Evolutionary conservation across 1,284 basidiomycete species (phyloP), one percentile per base, ranked within the genome.

Genomic region (Ceratobasidium sp.): DNA sequence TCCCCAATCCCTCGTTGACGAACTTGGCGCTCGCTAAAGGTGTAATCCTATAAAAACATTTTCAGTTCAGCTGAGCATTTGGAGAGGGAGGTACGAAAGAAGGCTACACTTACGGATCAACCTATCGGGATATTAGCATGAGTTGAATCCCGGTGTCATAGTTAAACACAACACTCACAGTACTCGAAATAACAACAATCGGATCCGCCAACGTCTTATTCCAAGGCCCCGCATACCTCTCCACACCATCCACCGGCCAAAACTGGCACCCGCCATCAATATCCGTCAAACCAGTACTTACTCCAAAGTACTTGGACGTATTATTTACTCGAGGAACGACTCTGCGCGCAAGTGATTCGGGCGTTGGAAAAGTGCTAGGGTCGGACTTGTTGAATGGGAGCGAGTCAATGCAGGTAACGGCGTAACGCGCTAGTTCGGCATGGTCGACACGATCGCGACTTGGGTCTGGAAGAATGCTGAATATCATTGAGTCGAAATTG

Each of bases 311-410:
- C 2, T 8, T 16, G 20, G 73, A 48, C 20, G 77, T 30, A 14
- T 66, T 46, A 20, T 75, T 66, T 18, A 77, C 50, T 27, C 74
- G 46, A 12, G 35, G 38, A 18, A 73, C 6, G n/a, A 68, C 77
- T 30, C 67, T 46, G 18, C 77, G 59, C 78, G 0, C 85, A 84
- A 0, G 85, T 83, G 48, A 68, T 60, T 70, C 41, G 20, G 55
- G 66, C 18, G 68, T 62, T n/a, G n/a, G n/a, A n/a, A n/a, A n/a
- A 33, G 52, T 59, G 46, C n/a, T 46, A 27, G 33, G 41, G 35
- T 18, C 33, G 16, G 73, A 33, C 27, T 35, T 52, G 33, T 35
- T 54, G 54, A 54, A 74, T 3, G 18, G 38, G 2, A 57, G 23
- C n/a, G 62, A 3, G 33, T 55, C 50, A 20, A n/a, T 16, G n/a